Base-by-base conservation (phyloP, 179 eudicot genomes). In the Drosera spatulata region DNA sequence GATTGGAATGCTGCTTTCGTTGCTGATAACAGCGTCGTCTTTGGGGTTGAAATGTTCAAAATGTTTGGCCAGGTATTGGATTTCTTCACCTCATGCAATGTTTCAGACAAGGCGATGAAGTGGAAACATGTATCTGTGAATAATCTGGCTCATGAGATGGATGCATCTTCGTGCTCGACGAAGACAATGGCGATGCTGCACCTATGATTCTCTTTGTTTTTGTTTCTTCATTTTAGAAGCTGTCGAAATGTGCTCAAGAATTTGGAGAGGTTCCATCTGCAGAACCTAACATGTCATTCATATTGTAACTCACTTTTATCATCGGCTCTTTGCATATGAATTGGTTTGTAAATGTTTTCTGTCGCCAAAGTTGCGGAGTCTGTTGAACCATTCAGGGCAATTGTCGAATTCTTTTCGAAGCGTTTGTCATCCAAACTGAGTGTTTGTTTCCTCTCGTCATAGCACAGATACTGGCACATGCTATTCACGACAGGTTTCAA, bases 1-100 rank as follows among this genome's bases (percentile, higher is more conserved):
- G 99, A 93, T 54, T 93, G 97, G 99, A 93, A 93, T 69, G 94
- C 95, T 47, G 75, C 82, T 38, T 93, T 93, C 72, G 87, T 89
- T 53, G 86, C 84, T 43, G 97, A 93, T 48, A 77, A 75, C 53
- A 77, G 79, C 60, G 50, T 75, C 47, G 74, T 93, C 39, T 86
- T 90, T 63, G 97, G 95, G 61, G 94, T 91, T 8, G 99, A 93
- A 64, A 93, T 93, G 97, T 93, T 89, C 68, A 93, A 86, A 60
- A 90, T 93, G 57, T 93, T 93, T 58, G 96, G 99, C 50, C 99
- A 89, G 80, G 90, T 89, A 5, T 66, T 93, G 67, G 99, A 89
- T 61, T 93, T 93, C 71, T 76, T 93, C 66, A 93, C 99, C 4
- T 63, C 79, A 46, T 89, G 83, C 51, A 69, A 85, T 58, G 79